Evolutionary conservation across 257 asterid genomes (phyloP), one percentile per base, ranked within the genome.

Genomic region (Penstemon barbatus): DNA sequence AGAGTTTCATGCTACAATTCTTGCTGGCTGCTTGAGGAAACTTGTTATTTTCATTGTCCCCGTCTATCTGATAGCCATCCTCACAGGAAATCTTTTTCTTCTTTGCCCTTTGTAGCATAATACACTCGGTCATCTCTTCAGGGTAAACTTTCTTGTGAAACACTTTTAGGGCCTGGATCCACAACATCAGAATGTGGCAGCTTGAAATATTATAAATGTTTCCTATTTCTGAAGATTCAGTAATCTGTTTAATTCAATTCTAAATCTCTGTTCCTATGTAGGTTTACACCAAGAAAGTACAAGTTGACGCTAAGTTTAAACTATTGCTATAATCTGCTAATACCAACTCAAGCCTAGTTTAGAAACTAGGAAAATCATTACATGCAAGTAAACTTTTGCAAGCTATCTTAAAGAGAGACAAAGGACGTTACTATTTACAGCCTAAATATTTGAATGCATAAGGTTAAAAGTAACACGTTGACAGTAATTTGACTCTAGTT

Each of bases 81-180:
- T 78, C 61, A 49, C 42, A 46, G 48, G 70, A 71, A 71, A 13
- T 65, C 57, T 37, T 48, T 67, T 78, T 76, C 72, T 62, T 78
- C 52, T 70, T 58, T 33, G 61, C 65, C 53, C 68, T 74, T 66
- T 65, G 58, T 74, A 70, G 69, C 61, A 74, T 68, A 45, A n/a
- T 77, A 15, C 56, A 36, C 44, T 57, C 77, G 5, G 73, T 41
- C 69, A 73, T 70, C 79, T 75, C 81, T 72, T 79, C 82, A 4
- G 85, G 83, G 70, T 79, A 79, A 64, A 84, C 79, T 75, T 84
- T 84, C 73, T 33, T 81, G 50, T 74, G 75, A 61, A 84, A 74
- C 79, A 54, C 75, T 64, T 81, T 81, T 44, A 77, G 63, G 45
- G 77, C 89, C 87, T 81, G 82, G 78, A 71, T 66, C 71, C 79